phyloP scores from a whole-genome alignment of 2,329 filamentous ascomycete species.

The Trichoderma harzianum region DNA sequence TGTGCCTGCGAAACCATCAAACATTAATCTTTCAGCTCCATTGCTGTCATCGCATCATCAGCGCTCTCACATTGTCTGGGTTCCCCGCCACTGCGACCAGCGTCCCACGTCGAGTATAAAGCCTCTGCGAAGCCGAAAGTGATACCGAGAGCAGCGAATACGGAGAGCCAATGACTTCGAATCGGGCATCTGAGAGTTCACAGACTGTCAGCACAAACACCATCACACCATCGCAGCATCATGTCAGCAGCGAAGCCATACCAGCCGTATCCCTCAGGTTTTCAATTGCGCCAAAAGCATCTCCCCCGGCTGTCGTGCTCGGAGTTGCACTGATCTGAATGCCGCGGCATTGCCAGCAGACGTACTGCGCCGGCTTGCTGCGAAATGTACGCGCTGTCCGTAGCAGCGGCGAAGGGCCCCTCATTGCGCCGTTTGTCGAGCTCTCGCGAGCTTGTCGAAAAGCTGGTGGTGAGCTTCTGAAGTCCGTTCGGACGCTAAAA shows the following conservation, averaged over 20 bases:
- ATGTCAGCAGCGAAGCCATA: constrained; percentile 29
- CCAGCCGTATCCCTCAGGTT: constrained; percentile 49
- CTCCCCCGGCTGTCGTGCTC: constrained; percentile 48
- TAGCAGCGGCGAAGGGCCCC: constrained; percentile 40
- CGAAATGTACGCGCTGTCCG: constrained; percentile 34
- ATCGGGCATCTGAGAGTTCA: constrained; percentile 74
- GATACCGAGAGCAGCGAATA: constrained; percentile 93
- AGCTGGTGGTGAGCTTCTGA: neutral
- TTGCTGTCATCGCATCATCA: neutral
- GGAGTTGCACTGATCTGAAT: constrained; percentile 63
- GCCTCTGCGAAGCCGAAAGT: constrained; percentile 85
- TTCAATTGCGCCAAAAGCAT: constrained; percentile 53
- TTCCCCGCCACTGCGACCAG: constrained; percentile 87
- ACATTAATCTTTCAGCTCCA: neutral
- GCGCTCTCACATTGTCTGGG: constrained; percentile 68
- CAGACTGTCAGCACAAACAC: neutral
- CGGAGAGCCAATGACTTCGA: constrained; percentile 87
- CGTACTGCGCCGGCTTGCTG: constrained; percentile 32
- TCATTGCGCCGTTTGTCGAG: constrained; percentile 35
- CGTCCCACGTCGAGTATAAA: constrained; percentile 89
- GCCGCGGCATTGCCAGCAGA: constrained; percentile 55
- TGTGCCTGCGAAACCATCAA: constrained; percentile 56
- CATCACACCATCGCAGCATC: neutral
- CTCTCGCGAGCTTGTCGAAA: constrained; percentile 5
- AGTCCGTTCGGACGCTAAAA: constrained; percentile 8